Base-by-base conservation (phyloP, 2,329 filamentous ascomycete species). In the Aureobasidium subglaciale region DNA sequence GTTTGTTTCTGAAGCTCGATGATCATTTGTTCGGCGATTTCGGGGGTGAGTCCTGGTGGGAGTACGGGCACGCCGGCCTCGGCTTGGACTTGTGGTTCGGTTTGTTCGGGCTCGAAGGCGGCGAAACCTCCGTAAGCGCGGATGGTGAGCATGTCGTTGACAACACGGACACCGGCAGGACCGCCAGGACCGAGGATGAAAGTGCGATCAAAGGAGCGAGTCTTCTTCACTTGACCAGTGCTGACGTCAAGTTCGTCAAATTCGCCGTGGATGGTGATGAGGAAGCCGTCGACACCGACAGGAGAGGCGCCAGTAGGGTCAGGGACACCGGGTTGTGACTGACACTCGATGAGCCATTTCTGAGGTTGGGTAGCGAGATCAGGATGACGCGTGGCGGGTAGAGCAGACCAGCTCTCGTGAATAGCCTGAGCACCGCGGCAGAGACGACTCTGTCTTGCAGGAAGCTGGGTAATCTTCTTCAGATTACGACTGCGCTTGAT, bases 261-360 rank as follows among this genome's bases (percentile, higher is more conserved):
- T 64, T 92, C 87, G 59, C 90, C 88, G 63, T 93, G 87, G n/a
- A 92, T 78, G 7, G 81, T 85, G 61, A 95, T 81, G 48, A 88
- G 79, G 60, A 95, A 80, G 7, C 90, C 89, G 60, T 88, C 87
- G 18, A 92, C 88, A 4, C 88, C 88, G 18, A 75, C 73, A 1
- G 73, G 67, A 59, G 78, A 85, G 60, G 85, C 71, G 1, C 84
- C 83, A 11, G 78, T 79, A 2, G 84, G 84, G 63, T 95, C 89
- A 2, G 80, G 79, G 22, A 95, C 77, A 30, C 85, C 84, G 1
- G 85, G 81, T 30, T 91, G 75, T 15, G 86, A 80, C 63, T 90
- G 85, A 62, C 88, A 91, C 70, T 95, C 90, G 66, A 95, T 83
- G 52, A 90, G 81, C 78, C 90, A 95, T 63, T 90, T 87, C 64